Base-by-base conservation (phyloP, 192 early-diverging fungal genomes). In the Coemansia sp. region DNA sequence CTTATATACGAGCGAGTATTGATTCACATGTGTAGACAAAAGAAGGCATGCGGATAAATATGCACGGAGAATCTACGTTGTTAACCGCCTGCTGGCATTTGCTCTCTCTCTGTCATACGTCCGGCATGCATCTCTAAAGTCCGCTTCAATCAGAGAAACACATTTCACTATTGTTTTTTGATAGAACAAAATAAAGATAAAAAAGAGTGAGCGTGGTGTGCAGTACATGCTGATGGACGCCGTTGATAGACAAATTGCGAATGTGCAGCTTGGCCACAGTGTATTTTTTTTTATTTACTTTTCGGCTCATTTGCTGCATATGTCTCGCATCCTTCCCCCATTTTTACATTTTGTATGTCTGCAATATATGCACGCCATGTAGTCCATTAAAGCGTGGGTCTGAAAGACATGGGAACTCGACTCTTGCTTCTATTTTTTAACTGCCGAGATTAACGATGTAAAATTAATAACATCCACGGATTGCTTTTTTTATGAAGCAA, bases 221-320 rank as follows among this genome's bases (percentile, higher is more conserved):
- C n/a, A n/a, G n/a, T n/a, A n/a, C 32, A 35, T 35, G 32, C 7
- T 11, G 46, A 47, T 25, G 22, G 46, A 47, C 46, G 22, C 9
- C n/a, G n/a, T n/a, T n/a, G n/a, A n/a, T n/a, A 27, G 7, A 11
- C 46, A 47, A 22, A 20, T 10, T 12, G 43, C 5, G n/a, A 17
- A 22, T 46, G 0, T n/a, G 46, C 46, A 47, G 4, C 22, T 47
- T 19, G n/a, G n/a, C n/a, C n/a, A n/a, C n/a, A n/a, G n/a, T n/a
- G n/a, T n/a, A n/a, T n/a, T 47, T 1, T 47, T 47, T 24, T 24
- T 9, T 22, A 24, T 20, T 45, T 22, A 19, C 4, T 8, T 47
- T 45, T 45, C 42, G 42, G 42, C 46, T 24, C 3, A 47, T 47
- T 47, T 47, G 46, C 46, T 47, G 46, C 46, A 47, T 47, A 47